Percentiles rank a stretch among this genome's conserved stretches.
Evolutionary conservation across 495 filamentous ascomycete genomes (phyloP).

Genomic region (Friedmanniomyces simplex): DNA sequence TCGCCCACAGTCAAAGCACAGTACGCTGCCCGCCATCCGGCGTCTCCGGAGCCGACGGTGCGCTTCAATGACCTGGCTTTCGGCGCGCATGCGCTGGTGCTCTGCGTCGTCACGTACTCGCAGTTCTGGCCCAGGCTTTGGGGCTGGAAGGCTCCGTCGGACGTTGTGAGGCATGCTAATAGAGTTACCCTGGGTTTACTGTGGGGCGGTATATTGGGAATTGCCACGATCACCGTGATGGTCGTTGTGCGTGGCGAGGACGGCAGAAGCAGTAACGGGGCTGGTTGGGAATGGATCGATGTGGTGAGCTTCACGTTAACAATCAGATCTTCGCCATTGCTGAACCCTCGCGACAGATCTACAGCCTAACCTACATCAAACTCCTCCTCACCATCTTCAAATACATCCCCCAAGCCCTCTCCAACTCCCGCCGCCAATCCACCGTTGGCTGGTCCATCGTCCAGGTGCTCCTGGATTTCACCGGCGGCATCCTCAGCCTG

Average conservation of each 20-base stretch:
- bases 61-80: slow-evolving; percentile 85
- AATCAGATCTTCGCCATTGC: not conserved
- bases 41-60: slow-evolving; percentile 65
- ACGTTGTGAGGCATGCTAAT: slow-evolving; percentile 47
- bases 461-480: slow-evolving; percentile 76
- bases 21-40: slow-evolving; percentile 72
- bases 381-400: slow-evolving; percentile 81
- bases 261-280: slow-evolving; percentile 40
- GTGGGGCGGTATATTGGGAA: slow-evolving; percentile 51
- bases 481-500: slow-evolving; percentile 73
- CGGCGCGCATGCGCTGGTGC: slow-evolving; percentile 61
- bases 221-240: slow-evolving; percentile 41
- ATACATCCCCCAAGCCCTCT: slow-evolving; percentile 75
- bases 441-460: slow-evolving; percentile 80
- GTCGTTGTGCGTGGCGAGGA: slow-evolving; percentile 46
- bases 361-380: slow-evolving; percentile 76
- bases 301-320: slow-evolving; percentile 45
- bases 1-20: slow-evolving; percentile 66
- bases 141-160: slow-evolving; percentile 53
- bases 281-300: slow-evolving; percentile 65
- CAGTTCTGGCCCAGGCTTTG: slow-evolving; percentile 65
- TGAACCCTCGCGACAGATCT: slow-evolving; percentile 43
- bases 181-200: slow-evolving; percentile 55
- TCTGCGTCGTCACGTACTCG: slow-evolving; percentile 55
- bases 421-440: slow-evolving; percentile 72